Conservation (phyloP, 257 asterid genomes). For the Marsdenia floribunda region DNA sequence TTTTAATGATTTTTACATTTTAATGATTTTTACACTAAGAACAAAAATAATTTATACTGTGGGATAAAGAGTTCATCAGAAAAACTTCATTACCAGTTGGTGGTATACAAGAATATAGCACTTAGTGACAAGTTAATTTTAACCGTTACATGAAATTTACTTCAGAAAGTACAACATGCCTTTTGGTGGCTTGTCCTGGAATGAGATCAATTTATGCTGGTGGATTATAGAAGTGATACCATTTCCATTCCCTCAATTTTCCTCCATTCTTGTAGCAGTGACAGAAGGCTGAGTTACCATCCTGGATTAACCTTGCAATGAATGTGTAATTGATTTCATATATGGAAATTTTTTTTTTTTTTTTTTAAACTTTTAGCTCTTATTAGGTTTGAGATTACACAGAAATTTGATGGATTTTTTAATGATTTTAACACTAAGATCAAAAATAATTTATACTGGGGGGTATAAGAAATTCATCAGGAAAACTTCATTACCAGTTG, state of each 20-base stretch:
- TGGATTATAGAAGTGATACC: neutral
- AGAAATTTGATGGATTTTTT: neutral
- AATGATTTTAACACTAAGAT: neutral
- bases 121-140: neutral
- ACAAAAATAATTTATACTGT: neutral
- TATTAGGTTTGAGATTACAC: neutral
- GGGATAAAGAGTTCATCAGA: neutral
- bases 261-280: neutral
- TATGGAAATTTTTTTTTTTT: neutral
- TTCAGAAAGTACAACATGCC: neutral
- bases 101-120: neutral
- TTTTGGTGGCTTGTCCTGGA: neutral
- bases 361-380: neutral
- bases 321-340: neutral
- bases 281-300: neutral
- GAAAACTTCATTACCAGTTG: neutral
- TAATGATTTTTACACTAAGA: too few relatives aligned
- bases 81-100: neutral
- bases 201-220: neutral
- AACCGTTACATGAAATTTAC: neutral
- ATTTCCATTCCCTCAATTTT: neutral
- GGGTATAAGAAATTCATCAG: too few relatives aligned
- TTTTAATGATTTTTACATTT: neutral
- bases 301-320: neutral
- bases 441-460: neutral